Conservation (phyloP, 2,329 filamentous ascomycete genomes). For the Zymoseptoria ardabiliae region DNA sequence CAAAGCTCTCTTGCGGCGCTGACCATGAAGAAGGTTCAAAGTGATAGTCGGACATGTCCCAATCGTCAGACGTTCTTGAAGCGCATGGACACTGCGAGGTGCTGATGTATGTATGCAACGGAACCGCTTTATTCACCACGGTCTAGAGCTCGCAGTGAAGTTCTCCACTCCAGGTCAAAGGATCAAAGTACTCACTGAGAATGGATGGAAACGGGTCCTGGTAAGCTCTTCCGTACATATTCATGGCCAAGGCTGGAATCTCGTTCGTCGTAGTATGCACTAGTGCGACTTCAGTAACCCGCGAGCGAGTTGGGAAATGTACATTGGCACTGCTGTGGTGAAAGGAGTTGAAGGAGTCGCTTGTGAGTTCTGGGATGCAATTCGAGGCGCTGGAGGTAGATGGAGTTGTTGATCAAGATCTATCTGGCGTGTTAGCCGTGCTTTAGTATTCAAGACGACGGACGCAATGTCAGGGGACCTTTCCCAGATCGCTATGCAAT, state of each 20-base stretch:
- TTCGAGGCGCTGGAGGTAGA: background rate
- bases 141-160: background rate
- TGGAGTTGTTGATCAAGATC: background rate
- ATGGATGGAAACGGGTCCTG: background rate
- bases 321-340: background rate
- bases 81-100: background rate
- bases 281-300: background rate
- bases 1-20: slow-evolving; percentile 10
- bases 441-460: background rate
- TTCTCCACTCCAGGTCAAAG: background rate
- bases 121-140: background rate
- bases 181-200: background rate
- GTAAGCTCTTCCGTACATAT: background rate
- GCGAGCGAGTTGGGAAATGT: background rate
- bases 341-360: background rate
- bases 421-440: background rate
- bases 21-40: slow-evolving; percentile 8
- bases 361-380: background rate
- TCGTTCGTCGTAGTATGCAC: background rate
- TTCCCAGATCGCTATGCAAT: background rate
- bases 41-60: slow-evolving; percentile 18
- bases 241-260: background rate
- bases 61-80: background rate
- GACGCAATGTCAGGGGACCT: background rate
- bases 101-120: background rate